Base-by-base conservation (phyloP, 1,284 basidiomycete species). In the Boletellus deceptivus region DNA sequence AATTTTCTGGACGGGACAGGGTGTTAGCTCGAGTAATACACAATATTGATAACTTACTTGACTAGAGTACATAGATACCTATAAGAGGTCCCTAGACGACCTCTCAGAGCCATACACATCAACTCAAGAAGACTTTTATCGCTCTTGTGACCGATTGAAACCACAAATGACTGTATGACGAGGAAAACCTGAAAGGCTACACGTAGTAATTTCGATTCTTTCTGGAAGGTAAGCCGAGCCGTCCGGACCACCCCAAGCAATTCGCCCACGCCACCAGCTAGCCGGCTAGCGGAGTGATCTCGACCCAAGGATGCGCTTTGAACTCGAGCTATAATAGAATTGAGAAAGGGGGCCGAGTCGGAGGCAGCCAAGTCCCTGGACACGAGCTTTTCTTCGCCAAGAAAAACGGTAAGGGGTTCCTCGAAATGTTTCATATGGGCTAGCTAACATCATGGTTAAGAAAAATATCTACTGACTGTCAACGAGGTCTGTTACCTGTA, bases 391-490 rank as follows among this genome's bases (percentile, higher is more conserved):
- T 44, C 48, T 6, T 57, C 52, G 4, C 37, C 0, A 8, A 67
- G 50, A 29, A 88, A 70, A 13, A 75, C 46, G 2, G 78, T 75
- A 8, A 87, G 65, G 0, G 83, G 79, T 25, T 85, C 78, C 20
- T 77, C 72, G 55, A 86, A 88, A 61, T 90, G 87, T 52, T 84
- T 84, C 62, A 89, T 67, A 57, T 85, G 72, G 0, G 74, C 72
- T 5, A 89, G 68, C 84, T 89, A 53, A 7, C 14, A 31, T 33
- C 18, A 9, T n/a, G 22, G 6, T 18, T 56, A 17, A 63, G 48
- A 45, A 36, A 37, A 9, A 42, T 22, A n/a, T 6, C 17, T 4
- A 6, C 22, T 7, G 49, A 40, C 8, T 10, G 22, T 43, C 17
- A 6, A 33, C 6, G 41, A 34, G 27, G 13, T 11, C 6, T 48